Percentiles rank a stretch among this genome's conserved stretches.
Evolutionary conservation across 345 rosid species (phyloP).

Genomic region (Psidium guajava): DNA sequence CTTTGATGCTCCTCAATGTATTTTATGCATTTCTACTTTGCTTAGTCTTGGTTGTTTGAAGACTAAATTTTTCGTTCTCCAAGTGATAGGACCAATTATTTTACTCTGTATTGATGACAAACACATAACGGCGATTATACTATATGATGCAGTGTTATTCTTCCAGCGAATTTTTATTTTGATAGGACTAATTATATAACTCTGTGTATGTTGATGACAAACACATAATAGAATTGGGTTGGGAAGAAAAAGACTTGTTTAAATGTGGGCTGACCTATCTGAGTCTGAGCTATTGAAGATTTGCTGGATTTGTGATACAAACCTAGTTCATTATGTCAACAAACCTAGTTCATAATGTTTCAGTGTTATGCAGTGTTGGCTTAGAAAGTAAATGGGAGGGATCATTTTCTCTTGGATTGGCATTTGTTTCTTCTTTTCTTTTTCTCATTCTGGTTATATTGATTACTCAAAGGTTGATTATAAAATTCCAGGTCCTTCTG

Average conservation of each 20-base stretch:
- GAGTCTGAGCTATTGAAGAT: neutral
- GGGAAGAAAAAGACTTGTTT: neutral
- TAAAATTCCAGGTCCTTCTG: constrained; percentile 50
- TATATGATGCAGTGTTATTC: too few species aligned
- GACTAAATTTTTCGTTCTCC: neutral
- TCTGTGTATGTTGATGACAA: neutral
- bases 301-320: neutral
- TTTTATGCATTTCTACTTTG: neutral
- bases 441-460: neutral
- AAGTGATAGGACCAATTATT: neutral
- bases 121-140: neutral
- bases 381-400: neutral
- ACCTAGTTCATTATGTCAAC: neutral
- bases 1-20: neutral
- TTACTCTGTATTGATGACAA: neutral
- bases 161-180: too few species aligned
- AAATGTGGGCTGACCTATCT: neutral
- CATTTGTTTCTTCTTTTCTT: neutral
- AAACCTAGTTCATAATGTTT: neutral
- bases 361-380: neutral
- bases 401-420: neutral
- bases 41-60: neutral
- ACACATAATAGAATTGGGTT: neutral
- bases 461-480: neutral
- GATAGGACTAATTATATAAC: too few species aligned